Conservation (phyloP, 345 rosid genomes). For the Camelina neglecta region DNA sequence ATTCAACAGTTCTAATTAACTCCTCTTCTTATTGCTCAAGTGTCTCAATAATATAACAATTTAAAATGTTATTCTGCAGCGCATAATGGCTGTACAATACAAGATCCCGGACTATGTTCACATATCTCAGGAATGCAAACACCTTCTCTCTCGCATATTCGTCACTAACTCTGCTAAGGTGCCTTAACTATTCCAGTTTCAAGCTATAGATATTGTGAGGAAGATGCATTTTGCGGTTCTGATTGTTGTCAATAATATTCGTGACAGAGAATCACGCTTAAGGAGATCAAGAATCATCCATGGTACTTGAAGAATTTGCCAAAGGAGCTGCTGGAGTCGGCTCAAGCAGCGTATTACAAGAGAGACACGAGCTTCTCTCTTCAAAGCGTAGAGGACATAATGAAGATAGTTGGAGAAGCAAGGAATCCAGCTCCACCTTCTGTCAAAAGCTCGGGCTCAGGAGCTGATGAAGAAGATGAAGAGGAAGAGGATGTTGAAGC, state of each 20-base stretch:
- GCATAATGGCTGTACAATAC: slow-evolving; percentile 83
- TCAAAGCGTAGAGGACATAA: slow-evolving; percentile 85
- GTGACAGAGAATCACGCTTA: slow-evolving; percentile 75
- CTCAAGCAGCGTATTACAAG: slow-evolving; percentile 73
- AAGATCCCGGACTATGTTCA: slow-evolving; percentile 89
- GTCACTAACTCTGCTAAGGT: slow-evolving; percentile 76
- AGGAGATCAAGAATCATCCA: slow-evolving; percentile 83
- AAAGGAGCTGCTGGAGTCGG: slow-evolving; percentile 71
- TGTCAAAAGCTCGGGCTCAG: slow-evolving; percentile 66
- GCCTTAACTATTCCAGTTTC: slow-evolving; percentile 20
- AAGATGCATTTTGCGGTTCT: slow-evolving; percentile 13
- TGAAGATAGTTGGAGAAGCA: slow-evolving; percentile 90
- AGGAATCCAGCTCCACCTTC: slow-evolving; percentile 65
- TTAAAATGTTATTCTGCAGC: slow-evolving; percentile 48
- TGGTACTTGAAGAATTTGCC: slow-evolving; percentile 97
- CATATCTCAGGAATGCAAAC: slow-evolving; percentile 78
- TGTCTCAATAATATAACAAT: neutral
- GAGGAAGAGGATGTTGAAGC: slow-evolving; percentile 64
- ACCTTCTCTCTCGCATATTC: slow-evolving; percentile 80
- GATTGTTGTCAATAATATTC: neutral
- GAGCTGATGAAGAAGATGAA: slow-evolving; percentile 58
- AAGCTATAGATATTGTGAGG: neutral
- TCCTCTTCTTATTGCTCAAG: neutral
- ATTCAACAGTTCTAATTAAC: slow-evolving; percentile 8
- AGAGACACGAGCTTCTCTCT: slow-evolving; percentile 72